These are phyloP conservation scores for Bisporella sp. DNA, from an alignment of 2,329 filamentous ascomycete species.

Conservation along the genomic window DNA sequence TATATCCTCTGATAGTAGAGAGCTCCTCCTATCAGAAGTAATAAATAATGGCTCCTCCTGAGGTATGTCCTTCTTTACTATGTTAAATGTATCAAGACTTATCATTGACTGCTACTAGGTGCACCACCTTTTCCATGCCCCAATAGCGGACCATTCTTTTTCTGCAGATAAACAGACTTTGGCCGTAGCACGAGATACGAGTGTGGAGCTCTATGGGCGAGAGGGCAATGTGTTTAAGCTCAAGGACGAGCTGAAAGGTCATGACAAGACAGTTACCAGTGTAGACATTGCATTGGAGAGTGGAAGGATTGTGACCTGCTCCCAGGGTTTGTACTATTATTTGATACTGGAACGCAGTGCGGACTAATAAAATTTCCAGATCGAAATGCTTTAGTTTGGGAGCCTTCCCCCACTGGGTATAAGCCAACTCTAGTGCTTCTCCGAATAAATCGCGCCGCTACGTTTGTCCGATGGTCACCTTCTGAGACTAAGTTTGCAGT, in stretches of 20 bases:
- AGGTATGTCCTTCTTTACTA: constrained; percentile 33
- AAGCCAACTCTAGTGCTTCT: constrained; percentile 96
- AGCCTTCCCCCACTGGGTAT: constrained; percentile 85
- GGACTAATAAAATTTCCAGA: constrained; percentile 44
- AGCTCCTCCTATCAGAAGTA: constrained; percentile 77
- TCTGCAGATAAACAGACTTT: constrained; percentile 83
- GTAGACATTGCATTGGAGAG: constrained; percentile 90
- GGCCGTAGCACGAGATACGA: constrained; percentile 84
- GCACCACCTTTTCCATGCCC: constrained; percentile 93
- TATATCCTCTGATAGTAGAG: constrained; percentile 78
- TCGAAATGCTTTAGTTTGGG: constrained; percentile 97
- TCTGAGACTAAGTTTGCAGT: constrained; percentile 97
- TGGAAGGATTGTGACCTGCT: constrained; percentile 94
- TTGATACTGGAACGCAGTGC: background rate
- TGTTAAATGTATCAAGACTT: too few relatives aligned
- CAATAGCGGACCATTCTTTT: constrained; percentile 97
- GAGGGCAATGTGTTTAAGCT: constrained; percentile 71
- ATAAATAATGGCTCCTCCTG: constrained; percentile 66
- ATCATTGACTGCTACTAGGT: constrained; percentile 35
- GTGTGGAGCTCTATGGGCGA: constrained; percentile 79
- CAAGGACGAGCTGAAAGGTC: constrained; percentile 88
- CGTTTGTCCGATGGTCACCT: constrained; percentile 94
- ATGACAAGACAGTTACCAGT: constrained; percentile 94
- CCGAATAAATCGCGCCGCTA: constrained; percentile 93
- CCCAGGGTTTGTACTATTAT: constrained; percentile 59